phyloP scores from a whole-genome alignment of 345 rosid species.

The Odontarrhena argentea region DNA sequence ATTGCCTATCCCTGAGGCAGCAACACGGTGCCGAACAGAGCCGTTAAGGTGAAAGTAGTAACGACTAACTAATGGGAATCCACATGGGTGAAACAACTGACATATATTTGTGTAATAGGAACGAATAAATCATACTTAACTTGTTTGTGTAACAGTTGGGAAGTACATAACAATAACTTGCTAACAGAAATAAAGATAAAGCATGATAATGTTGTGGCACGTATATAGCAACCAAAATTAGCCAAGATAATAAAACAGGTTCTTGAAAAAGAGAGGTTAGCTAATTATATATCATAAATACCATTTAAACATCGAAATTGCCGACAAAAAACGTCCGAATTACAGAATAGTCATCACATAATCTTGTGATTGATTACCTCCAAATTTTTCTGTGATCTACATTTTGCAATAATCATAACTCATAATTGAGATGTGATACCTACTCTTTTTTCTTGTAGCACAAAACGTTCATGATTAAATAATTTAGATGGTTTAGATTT shows the following conservation, averaged over 20 bases:
- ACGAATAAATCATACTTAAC: not conserved
- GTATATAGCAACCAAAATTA: conserved; percentile 3
- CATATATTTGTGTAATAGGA: not conserved
- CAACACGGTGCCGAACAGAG: too few species aligned
- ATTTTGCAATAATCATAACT: conserved; percentile 30
- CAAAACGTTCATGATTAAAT: conserved; percentile 8
- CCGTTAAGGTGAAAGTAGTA: not conserved
- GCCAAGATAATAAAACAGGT: not conserved
- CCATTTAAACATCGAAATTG: conserved; percentile 26
- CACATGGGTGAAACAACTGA: conserved; percentile 9
- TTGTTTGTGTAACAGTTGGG: conserved; percentile 21
- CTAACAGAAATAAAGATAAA: not conserved
- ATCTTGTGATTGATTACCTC: conserved; percentile 17
- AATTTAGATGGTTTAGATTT: not conserved
- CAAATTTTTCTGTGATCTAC: not conserved
- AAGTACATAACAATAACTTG: not conserved
- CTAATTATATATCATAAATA: conserved; percentile 4
- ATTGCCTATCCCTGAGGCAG: too few species aligned
- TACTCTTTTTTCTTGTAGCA: conserved; percentile 13
- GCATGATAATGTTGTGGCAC: not conserved
- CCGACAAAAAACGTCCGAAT: conserved; percentile 38
- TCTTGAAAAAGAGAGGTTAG: not conserved
- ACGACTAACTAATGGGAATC: not conserved
- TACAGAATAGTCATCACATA: conserved; percentile 22
- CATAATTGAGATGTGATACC: conserved; percentile 36